phyloP scores from a whole-genome alignment of 768 basidiomycete genomes.

The Lactifluus piperatus region DNA sequence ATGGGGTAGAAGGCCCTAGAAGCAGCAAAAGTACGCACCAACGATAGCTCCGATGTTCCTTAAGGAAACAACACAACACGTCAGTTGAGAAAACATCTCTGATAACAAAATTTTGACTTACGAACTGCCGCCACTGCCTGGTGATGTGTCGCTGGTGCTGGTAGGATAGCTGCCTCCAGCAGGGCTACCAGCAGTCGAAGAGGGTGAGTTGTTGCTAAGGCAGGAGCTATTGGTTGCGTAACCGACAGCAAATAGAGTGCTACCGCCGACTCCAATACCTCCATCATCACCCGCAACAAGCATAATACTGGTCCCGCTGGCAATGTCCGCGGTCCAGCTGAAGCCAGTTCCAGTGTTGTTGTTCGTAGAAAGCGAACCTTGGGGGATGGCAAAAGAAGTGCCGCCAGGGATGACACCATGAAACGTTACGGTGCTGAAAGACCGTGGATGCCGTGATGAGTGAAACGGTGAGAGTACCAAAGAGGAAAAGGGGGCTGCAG shows the following conservation, averaged over 20 bases:
- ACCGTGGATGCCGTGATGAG: not conserved
- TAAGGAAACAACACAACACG: too few relatives aligned
- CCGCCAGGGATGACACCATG: slow-evolving; percentile 75
- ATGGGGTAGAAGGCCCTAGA: not conserved
- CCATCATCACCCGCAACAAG: slow-evolving; percentile 59
- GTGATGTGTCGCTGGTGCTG: slow-evolving; percentile 31
- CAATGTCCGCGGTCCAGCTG: slow-evolving; percentile 54
- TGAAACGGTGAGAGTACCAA: not conserved
- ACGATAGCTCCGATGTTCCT: slow-evolving; percentile 14
- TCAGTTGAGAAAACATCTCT: not conserved
- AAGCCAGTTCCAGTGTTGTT: slow-evolving; percentile 51
- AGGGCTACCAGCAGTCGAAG: slow-evolving; percentile 67
- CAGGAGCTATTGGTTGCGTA: slow-evolving; percentile 47
- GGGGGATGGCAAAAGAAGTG: slow-evolving; percentile 58
- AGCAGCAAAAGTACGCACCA: slow-evolving; percentile 1
- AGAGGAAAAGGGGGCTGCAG: not conserved
- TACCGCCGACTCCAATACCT: slow-evolving; percentile 64
- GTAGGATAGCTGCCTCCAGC: slow-evolving; percentile 70
- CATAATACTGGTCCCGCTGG: slow-evolving; percentile 56
- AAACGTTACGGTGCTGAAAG: slow-evolving; percentile 46
- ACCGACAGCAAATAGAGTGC: slow-evolving; percentile 46
- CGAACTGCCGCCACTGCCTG: slow-evolving; percentile 20
- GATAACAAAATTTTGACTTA: not conserved
- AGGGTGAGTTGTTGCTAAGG: slow-evolving; percentile 52
- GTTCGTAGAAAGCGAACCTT: slow-evolving; percentile 36